Conservation (phyloP, 2,329 filamentous ascomycete species). For the Ophiosphaerella korrae region DNA sequence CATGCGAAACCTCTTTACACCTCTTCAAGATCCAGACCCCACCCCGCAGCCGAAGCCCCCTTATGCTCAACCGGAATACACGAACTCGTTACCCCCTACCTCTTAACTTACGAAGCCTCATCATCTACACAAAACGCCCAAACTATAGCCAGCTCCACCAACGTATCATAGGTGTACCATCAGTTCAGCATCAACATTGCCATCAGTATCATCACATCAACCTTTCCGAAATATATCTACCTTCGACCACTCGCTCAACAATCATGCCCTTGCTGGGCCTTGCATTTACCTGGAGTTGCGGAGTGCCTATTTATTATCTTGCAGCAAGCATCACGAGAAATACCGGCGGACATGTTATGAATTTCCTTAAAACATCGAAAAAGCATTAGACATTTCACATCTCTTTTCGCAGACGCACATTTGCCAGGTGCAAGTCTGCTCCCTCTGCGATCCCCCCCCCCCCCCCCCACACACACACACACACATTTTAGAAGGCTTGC, state of each 20-base stretch:
- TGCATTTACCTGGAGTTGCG: constrained; percentile 40
- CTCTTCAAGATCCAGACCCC: constrained; percentile 47
- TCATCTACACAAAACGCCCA: background rate
- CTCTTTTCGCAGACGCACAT: constrained; percentile 30
- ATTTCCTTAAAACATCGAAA: constrained; percentile 31
- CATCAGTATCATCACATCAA: constrained; percentile 10
- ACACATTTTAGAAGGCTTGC: constrained; percentile 7
- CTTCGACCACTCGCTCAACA: constrained; percentile 17
- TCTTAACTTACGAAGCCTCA: background rate
- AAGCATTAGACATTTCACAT: constrained; percentile 45
- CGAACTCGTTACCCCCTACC: background rate
- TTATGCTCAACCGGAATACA: constrained; percentile 4
- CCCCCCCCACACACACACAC: no score
- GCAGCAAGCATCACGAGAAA: constrained; percentile 23
- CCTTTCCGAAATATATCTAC: constrained; percentile 13
- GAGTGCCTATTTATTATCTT: constrained; percentile 17
- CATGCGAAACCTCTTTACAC: constrained; percentile 73
- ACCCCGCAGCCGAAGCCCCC: background rate
- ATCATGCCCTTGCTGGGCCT: constrained; percentile 16
- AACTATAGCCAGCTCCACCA: constrained; percentile 13
- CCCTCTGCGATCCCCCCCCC: constrained; percentile 2
- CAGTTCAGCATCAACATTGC: constrained; percentile 12
- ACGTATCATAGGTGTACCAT: constrained; percentile 29
- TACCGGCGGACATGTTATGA: constrained; percentile 26
- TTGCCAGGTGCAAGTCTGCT: constrained; percentile 34